A percentile compares a stretch with the other conserved stretches of the same genome.
Conservation (phyloP, 2,329 filamentous ascomycete genomes). For the Verticillium tricorpus region DNA sequence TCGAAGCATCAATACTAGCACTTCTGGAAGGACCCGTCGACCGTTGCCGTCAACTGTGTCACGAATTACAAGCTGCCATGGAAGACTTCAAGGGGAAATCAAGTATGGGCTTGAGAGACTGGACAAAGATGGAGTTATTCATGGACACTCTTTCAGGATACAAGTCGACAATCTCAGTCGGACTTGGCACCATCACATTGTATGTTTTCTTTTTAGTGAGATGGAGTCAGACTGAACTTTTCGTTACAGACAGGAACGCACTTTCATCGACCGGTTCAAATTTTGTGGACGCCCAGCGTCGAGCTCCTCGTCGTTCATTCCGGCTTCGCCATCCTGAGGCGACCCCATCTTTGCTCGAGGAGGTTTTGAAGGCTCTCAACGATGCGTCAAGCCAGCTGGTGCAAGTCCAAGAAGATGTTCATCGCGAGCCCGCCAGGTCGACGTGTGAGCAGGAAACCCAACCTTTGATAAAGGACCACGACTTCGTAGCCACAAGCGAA, state of each 20-base stretch:
- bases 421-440: too few species aligned
- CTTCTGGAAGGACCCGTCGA: slow-evolving; percentile 29
- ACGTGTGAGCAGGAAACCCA: too few species aligned
- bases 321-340: too few species aligned
- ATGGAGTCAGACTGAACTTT: slow-evolving; percentile 6
- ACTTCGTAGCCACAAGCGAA: too few species aligned
- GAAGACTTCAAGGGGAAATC: slow-evolving; percentile 25
- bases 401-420: too few species aligned
- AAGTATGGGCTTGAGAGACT: slow-evolving; percentile 29
- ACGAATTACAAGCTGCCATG: slow-evolving; percentile 30
- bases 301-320: too few species aligned
- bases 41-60: slow-evolving; percentile 29
- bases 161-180: slow-evolving; percentile 32
- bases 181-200: slow-evolving; percentile 26
- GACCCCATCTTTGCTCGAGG: too few species aligned
- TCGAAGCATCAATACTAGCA: slow-evolving; percentile 19
- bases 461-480: too few species aligned
- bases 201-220: slow-evolving; percentile 22
- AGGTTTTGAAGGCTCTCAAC: too few species aligned
- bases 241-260: slow-evolving; percentile 13
- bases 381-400: too few species aligned
- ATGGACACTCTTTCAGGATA: slow-evolving; percentile 31
- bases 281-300: too few species aligned
- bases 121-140: slow-evolving; percentile 36
- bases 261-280: too few species aligned